Evolutionary conservation across 768 basidiomycete genomes (phyloP), one percentile per base, ranked within the genome.

Genomic region (Amanita phalloides): DNA sequence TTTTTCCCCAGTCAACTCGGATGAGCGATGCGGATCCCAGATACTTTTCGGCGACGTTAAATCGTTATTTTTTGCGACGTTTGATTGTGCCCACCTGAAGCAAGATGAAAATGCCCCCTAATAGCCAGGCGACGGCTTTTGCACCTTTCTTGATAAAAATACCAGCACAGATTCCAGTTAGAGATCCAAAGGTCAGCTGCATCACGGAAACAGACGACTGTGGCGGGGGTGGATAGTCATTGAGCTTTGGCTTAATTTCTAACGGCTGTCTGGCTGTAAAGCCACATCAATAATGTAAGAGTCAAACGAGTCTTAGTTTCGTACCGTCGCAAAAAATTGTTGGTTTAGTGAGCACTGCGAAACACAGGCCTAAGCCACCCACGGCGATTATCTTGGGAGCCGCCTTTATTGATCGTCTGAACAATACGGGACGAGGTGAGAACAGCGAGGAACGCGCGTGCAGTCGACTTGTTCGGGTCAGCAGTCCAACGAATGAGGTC

Each of bases 81-180:
- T 13, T 6, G 32, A 39, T 9, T 25, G 26, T 3, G 61, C 79
- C 44, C 53, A 91, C 93, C 78, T 95, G 93, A 7, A 98, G 76
- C 42, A 97, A 67, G 20, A 97, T 85, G 57, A 96, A 98, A 2
- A 89, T 70, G 3, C 91, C 92, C 3, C 95, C 95, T n/a, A 96
- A 68, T 39, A 86, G 62, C 68, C 91, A 93, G 0, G 93, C 95
- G 9, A 84, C 66, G 2, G 79, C 72, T 64, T 84, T 89, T 6
- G 84, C 79, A n/a, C 95, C 94, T 66, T 95, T 97, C 69, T 96
- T 97, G 58, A 95, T 73, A 62, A 98, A 98, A 0, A 98, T 76
- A 0, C 95, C 95, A 0, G 90, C 82, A 60, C 91, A 96, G 38
- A 98, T 63, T 0, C 95, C 95, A 51, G 83, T 79, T 0, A 88